phyloP scores from a whole-genome alignment of 1,284 basidiomycete species.

The Ustilago curta region DNA sequence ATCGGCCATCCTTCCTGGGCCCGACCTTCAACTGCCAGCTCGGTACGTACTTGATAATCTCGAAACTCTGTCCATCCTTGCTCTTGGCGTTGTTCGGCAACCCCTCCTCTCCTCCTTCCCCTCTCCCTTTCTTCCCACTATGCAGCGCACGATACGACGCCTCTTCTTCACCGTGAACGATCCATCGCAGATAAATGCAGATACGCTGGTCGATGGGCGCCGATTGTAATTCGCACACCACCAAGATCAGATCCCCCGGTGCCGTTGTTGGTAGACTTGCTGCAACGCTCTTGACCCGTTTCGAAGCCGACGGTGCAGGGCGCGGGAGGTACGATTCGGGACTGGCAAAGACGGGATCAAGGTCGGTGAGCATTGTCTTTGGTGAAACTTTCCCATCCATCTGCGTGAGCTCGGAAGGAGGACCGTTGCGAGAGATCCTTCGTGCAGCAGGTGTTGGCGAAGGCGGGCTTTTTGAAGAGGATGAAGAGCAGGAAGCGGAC shows the following conservation, averaged over 20 bases:
- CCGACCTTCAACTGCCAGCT: slow-evolving; percentile 35
- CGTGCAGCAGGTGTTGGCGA: slow-evolving; percentile 17
- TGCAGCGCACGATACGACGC: slow-evolving; percentile 4
- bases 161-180: slow-evolving; percentile 43
- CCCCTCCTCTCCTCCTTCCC: neutral
- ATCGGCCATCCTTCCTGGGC: neutral
- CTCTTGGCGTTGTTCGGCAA: neutral
- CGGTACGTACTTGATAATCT: slow-evolving; percentile 32
- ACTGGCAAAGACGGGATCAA: slow-evolving; percentile 25
- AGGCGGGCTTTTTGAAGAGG: neutral
- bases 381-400: neutral
- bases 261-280: slow-evolving; percentile 12
- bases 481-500: slow-evolving; percentile 11
- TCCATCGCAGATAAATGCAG: slow-evolving; percentile 48
- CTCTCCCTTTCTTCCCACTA: neutral
- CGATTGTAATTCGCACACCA: slow-evolving; percentile 47
- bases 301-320: neutral
- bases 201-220: slow-evolving; percentile 43
- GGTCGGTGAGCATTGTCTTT: slow-evolving; percentile 16
- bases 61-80: slow-evolving; percentile 26
- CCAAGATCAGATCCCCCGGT: slow-evolving; percentile 41
- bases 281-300: neutral
- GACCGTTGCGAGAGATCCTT: neutral
- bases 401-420: too few relatives aligned
- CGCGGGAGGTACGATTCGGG: slow-evolving; percentile 29